phyloP scores from a whole-genome alignment of 163 green algal genomes.

The Chlorella variabilis region DNA sequence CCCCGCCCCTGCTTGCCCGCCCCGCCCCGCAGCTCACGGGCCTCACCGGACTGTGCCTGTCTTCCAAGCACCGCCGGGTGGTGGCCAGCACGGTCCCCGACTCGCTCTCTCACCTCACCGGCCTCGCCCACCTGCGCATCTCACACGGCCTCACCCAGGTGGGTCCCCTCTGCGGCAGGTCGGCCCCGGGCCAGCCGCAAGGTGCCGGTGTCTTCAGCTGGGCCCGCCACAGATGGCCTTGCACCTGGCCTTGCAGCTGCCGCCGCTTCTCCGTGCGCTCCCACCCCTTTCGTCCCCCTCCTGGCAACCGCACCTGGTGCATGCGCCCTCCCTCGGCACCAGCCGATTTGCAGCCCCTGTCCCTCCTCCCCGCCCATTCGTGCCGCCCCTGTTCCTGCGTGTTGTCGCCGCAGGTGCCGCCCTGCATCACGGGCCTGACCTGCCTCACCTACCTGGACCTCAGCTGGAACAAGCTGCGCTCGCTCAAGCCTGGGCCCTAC shows the following conservation, averaged over 20 bases:
- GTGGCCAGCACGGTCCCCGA: not conserved
- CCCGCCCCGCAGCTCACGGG: not conserved
- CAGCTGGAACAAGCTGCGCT: conserved; percentile 4
- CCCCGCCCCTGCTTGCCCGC: not conserved
- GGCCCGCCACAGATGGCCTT: no score
- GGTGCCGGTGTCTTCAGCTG: no score
- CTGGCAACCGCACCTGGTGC: no score
- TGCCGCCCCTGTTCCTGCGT: no score
- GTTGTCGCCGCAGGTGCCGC: not conserved
- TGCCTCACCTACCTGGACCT: conserved; percentile 20
- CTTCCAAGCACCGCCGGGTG: not conserved
- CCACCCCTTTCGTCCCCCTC: no score
- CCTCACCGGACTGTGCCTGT: not conserved
- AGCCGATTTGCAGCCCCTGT: not conserved
- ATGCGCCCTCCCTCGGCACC: no score
- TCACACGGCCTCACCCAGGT: conserved; percentile 20
- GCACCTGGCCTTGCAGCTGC: no score
- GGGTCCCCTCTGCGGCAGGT: not conserved
- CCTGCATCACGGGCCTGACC: conserved; percentile 16
- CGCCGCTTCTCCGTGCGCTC: no score
- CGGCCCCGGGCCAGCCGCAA: no score
- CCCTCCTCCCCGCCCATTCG: not conserved
- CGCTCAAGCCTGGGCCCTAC: conserved; percentile 11
- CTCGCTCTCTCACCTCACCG: not conserved
- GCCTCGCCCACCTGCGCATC: conserved; percentile 10